Evolutionary conservation across 202 grass and related monocot genomes (phyloP).

Genomic region (Zoysia matrella): DNA sequence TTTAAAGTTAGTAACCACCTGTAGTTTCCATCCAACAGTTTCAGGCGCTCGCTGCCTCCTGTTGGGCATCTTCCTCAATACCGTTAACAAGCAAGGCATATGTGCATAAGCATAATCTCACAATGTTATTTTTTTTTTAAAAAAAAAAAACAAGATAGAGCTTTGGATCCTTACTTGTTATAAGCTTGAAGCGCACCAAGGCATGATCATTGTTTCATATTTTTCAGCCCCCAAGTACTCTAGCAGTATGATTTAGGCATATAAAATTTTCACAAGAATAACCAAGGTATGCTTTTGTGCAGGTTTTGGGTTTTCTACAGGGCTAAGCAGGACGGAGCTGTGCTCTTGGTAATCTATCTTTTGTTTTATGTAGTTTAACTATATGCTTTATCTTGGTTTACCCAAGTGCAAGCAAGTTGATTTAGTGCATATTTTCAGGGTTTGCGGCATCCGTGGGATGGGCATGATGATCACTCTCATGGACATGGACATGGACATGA

Average conservation of each 20-base stretch:
- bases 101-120: neutral
- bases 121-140: too few species aligned
- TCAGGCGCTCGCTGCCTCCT: neutral
- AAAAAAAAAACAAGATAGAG: neutral
- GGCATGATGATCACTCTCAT: conserved; percentile 80
- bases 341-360: conserved; percentile 65
- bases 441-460: conserved; percentile 94
- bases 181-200: neutral
- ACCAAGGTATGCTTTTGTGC: neutral
- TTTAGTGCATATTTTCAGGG: conserved; percentile 54
- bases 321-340: conserved; percentile 88
- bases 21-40: neutral
- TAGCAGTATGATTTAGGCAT: neutral
- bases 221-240: neutral
- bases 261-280: neutral
- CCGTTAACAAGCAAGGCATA: too few species aligned
- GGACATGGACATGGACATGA: conserved; percentile 71
- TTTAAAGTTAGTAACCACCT: too few species aligned
- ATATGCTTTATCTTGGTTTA: conserved; percentile 3
- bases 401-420: neutral
- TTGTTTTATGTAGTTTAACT: neutral
- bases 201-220: neutral
- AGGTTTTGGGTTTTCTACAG: conserved; percentile 98
- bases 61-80: neutral
- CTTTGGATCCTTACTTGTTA: neutral